Evolutionary conservation across 768 basidiomycete genomes (phyloP), one percentile per base, ranked within the genome.

Genomic region (Sporobolomyces roseus): DNA sequence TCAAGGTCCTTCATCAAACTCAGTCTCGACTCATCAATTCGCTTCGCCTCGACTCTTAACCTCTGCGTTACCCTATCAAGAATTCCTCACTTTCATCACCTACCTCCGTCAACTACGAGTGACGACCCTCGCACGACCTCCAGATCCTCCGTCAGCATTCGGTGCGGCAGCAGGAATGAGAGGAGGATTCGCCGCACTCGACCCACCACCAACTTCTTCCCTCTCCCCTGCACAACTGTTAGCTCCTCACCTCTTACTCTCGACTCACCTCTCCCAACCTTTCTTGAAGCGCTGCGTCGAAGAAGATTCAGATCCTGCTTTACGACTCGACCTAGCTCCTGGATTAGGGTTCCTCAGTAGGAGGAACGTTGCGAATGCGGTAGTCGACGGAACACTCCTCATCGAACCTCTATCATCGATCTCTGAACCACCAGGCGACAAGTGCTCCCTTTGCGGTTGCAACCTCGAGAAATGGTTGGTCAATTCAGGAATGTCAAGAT

Each of bases 331-430:
- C 76, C 81, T 90, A n/a, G 93, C 96, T 0, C 91, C 93, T 0
- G 90, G 92, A 17, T 81, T 99, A 38, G 93, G 90, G 75, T 98
- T 91, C 90, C 82, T 98, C n/a, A 88, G 89, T 21, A 84, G 93
- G 32, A 86, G 92, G 33, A 86, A 87, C 6, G 88, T 98, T 29
- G 83, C 87, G 5, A 80, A 85, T 30, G 94, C 94, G 8, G 89
- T 99, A 65, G 86, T 97, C 72, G 84, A 83, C 13, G 91, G 91
- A 0, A 89, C 93, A 76, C 84, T 99, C 33, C 85, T 84, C 19
- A 87, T 99, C 59, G 94, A 98, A 76, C 93, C 94, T 5, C 56
- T 67, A 10, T 61, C 56, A 23, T 29, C 45, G 5, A 58, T 61
- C 41, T 13, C 32, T 36, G 61, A 63, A 13, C 38, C 74, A 12